Percentiles rank a stretch among this genome's conserved stretches.
These are phyloP conservation scores for Rosa chinensis DNA, from an alignment of 306 rosid genomes.

Conservation along the genomic window DNA sequence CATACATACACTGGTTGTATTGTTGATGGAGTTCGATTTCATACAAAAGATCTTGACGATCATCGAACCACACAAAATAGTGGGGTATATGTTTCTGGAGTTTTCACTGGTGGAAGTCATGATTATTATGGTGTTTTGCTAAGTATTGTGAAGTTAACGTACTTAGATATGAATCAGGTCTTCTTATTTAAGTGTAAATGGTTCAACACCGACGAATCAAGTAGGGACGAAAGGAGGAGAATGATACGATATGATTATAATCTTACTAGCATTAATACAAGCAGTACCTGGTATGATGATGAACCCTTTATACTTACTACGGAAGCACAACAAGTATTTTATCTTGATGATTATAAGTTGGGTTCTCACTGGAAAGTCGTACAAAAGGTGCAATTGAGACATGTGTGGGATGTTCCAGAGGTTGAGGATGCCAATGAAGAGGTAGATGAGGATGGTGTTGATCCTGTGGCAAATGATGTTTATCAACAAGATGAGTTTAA, in stretches of 20 bases:
- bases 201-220: conserved; percentile 4
- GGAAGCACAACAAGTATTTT: conserved; percentile 9
- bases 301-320: background rate
- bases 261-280: background rate
- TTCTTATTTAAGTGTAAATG: conserved; percentile 11
- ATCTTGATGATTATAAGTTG: conserved; percentile 10
- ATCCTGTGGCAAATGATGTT: too few species aligned
- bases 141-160: background rate
- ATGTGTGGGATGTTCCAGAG: too few species aligned
- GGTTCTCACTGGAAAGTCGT: too few species aligned
- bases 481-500: too few species aligned
- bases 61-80: too few species aligned
- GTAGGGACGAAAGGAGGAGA: background rate
- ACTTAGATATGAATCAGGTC: background rate
- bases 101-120: too few species aligned
- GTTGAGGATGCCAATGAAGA: too few species aligned
- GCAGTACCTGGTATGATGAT: background rate
- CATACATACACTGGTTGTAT: too few species aligned
- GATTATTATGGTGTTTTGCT: conserved; percentile 4
- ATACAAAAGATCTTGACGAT: too few species aligned
- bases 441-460: too few species aligned
- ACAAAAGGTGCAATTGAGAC: too few species aligned
- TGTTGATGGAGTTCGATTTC: too few species aligned
- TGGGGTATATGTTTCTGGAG: background rate
- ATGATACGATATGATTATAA: background rate